These are phyloP conservation scores for Annulohypoxylon bovei DNA, from an alignment of 495 filamentous ascomycete genomes.

Conservation along the genomic window DNA sequence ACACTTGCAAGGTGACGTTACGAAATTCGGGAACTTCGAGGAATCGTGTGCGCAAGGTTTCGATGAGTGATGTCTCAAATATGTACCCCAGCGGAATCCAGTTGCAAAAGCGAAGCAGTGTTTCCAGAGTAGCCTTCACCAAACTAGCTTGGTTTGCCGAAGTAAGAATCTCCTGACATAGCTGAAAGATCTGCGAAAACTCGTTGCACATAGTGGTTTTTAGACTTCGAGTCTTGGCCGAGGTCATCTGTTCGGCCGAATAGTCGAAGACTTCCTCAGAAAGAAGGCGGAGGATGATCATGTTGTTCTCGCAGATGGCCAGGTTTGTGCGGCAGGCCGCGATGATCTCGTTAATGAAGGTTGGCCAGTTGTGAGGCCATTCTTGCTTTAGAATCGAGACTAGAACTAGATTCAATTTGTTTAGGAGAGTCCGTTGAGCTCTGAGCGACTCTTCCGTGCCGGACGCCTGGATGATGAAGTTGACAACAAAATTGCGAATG, in stretches of 20 bases:
- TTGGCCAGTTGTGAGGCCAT: conserved; percentile 99
- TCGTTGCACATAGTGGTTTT: conserved; percentile 98
- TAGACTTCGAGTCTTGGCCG: conserved; percentile 90
- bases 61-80: conserved; percentile 96
- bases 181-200: conserved; percentile 95
- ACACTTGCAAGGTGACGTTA: conserved; percentile 94
- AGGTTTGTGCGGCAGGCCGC: conserved; percentile 92
- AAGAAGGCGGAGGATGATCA: conserved; percentile 94
- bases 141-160: conserved; percentile 88
- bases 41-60: conserved; percentile 89
- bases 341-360: conserved; percentile 99
- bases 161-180: conserved; percentile 92
- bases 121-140: conserved; percentile 93
- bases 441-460: conserved; percentile 85
- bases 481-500: conserved; percentile 98
- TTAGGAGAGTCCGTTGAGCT: conserved; percentile 84
- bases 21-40: conserved; percentile 91
- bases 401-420: conserved; percentile 97
- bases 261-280: conserved; percentile 99
- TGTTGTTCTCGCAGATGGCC: conserved; percentile 99
- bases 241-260: conserved; percentile 98
- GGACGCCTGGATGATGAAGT: conserved; percentile 94
- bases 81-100: conserved; percentile 99
- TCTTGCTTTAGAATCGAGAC: conserved; percentile 99
- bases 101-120: conserved; percentile 93